Evolutionary conservation across 805 yeast genomes (phyloP).

Genomic region (Teunomyces barrocoloradensis): DNA sequence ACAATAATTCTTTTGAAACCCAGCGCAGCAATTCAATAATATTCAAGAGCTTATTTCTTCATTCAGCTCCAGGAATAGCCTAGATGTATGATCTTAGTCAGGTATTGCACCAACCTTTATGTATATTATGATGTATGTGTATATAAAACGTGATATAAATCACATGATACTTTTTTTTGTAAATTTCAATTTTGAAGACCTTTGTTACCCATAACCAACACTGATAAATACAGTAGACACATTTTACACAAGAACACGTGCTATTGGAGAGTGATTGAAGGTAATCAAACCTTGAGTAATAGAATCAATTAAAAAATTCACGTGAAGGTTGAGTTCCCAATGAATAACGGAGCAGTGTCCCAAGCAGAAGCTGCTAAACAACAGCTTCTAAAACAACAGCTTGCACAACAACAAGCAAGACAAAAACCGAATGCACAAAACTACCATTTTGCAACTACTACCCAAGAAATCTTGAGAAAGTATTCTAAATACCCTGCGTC

Average conservation of each 20-base stretch:
- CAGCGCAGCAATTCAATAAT: too few relatives aligned
- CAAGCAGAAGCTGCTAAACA: constrained; percentile 21
- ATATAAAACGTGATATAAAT: background rate
- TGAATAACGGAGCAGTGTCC: constrained; percentile 1
- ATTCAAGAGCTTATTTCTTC: too few relatives aligned
- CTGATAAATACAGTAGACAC: background rate
- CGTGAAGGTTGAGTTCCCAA: background rate
- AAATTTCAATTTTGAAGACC: constrained; percentile 1
- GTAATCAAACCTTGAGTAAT: background rate
- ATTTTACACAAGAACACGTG: background rate
- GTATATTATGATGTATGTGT: background rate
- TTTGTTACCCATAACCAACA: background rate
- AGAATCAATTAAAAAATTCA: background rate
- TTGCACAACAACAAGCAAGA: constrained; percentile 17
- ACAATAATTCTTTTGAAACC: too few relatives aligned
- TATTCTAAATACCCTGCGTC: constrained; percentile 78
- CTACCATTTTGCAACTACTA: constrained; percentile 64
- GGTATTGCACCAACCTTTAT: background rate
- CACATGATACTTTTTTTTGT: background rate
- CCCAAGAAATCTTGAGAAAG: constrained; percentile 71
- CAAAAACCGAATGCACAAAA: constrained; percentile 26
- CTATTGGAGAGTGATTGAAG: background rate
- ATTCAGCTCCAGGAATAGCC: too few relatives aligned
- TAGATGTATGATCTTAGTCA: too few relatives aligned
- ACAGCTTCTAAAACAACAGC: constrained; percentile 19